Percentiles rank a stretch among this genome's conserved stretches.
Conservation (phyloP, 768 basidiomycete genomes). For the Royoungia palumana region DNA sequence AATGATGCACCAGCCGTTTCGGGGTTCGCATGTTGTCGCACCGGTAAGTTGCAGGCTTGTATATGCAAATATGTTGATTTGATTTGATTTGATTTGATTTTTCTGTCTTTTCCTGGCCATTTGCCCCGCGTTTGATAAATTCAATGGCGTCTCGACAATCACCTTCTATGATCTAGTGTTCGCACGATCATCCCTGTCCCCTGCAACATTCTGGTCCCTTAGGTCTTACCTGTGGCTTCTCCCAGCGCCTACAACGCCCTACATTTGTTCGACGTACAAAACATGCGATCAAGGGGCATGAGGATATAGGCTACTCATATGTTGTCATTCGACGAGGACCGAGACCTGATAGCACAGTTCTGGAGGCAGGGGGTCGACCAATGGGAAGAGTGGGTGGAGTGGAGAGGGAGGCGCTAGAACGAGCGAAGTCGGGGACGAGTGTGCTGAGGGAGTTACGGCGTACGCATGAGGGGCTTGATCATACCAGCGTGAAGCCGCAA, state of each 20-base stretch:
- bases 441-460: conserved; percentile 25
- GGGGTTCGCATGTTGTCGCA: conserved; percentile 81
- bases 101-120: conserved; percentile 1
- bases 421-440: conserved; percentile 13
- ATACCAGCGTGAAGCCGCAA: conserved; percentile 19
- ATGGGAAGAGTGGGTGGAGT: conserved; percentile 31
- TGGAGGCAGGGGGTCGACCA: conserved; percentile 5
- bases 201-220: conserved; percentile 54
- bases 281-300: conserved; percentile 79
- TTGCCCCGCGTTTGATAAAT: conserved; percentile 19
- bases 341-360: conserved; percentile 45
- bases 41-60: conserved; percentile 54
- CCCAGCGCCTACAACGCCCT: conserved; percentile 85
- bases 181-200: conserved; percentile 86
- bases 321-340: conserved; percentile 79
- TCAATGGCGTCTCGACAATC: conserved; percentile 1
- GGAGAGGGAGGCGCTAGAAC: conserved; percentile 30
- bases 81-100: not conserved
- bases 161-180: conserved; percentile 54
- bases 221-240: conserved; percentile 72
- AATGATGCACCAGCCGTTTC: conserved; percentile 32
- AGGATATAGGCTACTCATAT: conserved; percentile 88
- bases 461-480: conserved; percentile 18
- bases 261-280: conserved; percentile 84
- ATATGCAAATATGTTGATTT: not conserved